Evolutionary conservation across 1,139 yeast species (phyloP).

Genomic region (Arxiozyma bovina): DNA sequence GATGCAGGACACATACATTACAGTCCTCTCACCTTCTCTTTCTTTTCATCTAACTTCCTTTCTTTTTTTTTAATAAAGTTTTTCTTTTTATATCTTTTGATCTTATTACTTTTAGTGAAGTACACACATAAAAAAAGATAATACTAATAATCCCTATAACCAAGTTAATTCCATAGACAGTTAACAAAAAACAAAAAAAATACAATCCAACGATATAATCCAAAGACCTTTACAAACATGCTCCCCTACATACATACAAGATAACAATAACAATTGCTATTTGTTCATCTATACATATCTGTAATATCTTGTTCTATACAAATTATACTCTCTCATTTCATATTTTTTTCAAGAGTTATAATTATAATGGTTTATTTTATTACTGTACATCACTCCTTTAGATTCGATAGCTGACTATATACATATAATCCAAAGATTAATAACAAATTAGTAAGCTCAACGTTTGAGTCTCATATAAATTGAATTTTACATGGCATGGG

Average conservation of each 20-base stretch:
- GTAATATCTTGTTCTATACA: not conserved
- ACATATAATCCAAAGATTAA: not conserved
- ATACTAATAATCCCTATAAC: not conserved
- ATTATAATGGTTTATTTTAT: too few relatives aligned
- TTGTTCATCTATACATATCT: too few relatives aligned
- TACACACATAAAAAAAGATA: too few relatives aligned
- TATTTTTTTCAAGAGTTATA: not conserved
- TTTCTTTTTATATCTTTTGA: not conserved
- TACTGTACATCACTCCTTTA: too few relatives aligned
- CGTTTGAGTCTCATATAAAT: too few relatives aligned
- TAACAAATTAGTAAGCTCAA: not conserved
- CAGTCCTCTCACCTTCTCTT: not conserved
- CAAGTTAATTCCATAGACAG: not conserved
- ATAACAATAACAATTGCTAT: too few relatives aligned
- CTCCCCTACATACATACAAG: not conserved
- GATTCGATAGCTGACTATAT: too few relatives aligned
- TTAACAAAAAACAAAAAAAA: not conserved
- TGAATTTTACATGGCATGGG: not conserved
- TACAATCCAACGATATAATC: too few relatives aligned
- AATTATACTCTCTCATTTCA: not conserved
- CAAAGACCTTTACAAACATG: not conserved
- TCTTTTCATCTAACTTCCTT: not conserved
- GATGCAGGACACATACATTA: constrained; percentile 5
- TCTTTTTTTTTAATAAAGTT: too few relatives aligned
- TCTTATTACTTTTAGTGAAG: not conserved